These are phyloP conservation scores for Trichocomaceae sp. DNA, from an alignment of 2,329 filamentous ascomycete genomes.

Conservation along the genomic window DNA sequence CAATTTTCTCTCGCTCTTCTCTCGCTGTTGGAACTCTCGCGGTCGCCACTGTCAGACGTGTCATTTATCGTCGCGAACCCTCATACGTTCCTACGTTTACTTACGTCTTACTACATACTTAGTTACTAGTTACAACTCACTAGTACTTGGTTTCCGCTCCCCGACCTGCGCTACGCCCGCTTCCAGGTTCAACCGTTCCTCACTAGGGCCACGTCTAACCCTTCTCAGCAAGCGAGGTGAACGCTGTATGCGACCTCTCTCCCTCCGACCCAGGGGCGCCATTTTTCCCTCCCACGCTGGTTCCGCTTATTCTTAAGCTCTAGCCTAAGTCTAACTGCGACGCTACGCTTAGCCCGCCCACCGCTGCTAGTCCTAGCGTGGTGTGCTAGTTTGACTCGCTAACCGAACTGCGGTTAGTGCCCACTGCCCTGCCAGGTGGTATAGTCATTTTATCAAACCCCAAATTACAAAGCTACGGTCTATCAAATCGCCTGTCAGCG, in stretches of 20 bases:
- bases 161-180: slow-evolving; percentile 31
- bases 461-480: no score
- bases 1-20: background rate
- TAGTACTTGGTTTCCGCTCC: no score
- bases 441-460: background rate
- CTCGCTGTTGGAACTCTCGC: no score
- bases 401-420: slow-evolving; percentile 2
- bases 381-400: background rate
- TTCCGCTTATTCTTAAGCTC: no score
- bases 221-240: slow-evolving; percentile 15
- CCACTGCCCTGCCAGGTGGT: no score
- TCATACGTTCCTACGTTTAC: no score
- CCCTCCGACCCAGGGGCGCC: background rate
- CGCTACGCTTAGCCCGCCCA: background rate
- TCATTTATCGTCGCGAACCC: no score
- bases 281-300: background rate
- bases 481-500: no score
- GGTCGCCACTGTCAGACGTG: no score
- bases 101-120: no score
- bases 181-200: slow-evolving; percentile 17
- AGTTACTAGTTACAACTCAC: no score
- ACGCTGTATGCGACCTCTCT: slow-evolving; percentile 11
- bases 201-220: slow-evolving; percentile 25
- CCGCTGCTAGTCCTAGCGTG: background rate
- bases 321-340: no score